Conservation (phyloP, 2,329 filamentous ascomycete genomes). For the Fonsecaea pugnacius region DNA sequence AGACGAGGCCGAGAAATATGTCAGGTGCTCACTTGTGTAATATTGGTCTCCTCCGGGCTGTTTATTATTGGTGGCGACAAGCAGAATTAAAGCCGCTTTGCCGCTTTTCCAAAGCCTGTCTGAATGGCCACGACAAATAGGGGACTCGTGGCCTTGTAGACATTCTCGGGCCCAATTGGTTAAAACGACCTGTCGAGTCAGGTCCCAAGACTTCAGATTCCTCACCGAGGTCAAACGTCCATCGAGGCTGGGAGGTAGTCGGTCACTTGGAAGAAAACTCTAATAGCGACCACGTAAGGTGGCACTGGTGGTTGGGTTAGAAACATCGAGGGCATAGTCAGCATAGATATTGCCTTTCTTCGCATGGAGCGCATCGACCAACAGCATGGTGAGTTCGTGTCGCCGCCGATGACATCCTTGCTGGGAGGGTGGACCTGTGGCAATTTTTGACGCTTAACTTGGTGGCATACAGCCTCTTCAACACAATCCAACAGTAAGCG, state of each 20-base stretch:
- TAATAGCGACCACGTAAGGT: neutral
- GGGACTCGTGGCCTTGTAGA: conserved; percentile 1
- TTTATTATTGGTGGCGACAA: neutral
- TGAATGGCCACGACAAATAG: neutral
- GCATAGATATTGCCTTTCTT: neutral
- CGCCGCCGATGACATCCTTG: neutral
- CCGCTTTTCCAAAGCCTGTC: neutral
- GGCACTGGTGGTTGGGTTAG: neutral
- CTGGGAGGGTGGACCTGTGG: conserved; percentile 4
- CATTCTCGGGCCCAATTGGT: neutral
- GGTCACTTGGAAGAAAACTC: neutral
- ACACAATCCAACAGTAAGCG: conserved; percentile 50
- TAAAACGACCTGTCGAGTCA: neutral
- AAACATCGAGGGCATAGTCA: conserved; percentile 2
- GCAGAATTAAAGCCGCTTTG: neutral
- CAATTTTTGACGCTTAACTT: conserved; percentile 8
- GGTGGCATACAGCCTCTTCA: conserved; percentile 43
- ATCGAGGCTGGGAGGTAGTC: neutral
- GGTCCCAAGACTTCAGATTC: neutral
- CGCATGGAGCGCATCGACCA: neutral
- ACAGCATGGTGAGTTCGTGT: neutral
- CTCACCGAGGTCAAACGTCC: neutral
- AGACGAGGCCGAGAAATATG: neutral
- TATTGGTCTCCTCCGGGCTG: neutral
- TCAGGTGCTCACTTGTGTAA: conserved; percentile 3